These are phyloP conservation scores for Yamadazyma philogaea DNA, from an alignment of 805 yeast genomes.

Conservation along the genomic window DNA sequence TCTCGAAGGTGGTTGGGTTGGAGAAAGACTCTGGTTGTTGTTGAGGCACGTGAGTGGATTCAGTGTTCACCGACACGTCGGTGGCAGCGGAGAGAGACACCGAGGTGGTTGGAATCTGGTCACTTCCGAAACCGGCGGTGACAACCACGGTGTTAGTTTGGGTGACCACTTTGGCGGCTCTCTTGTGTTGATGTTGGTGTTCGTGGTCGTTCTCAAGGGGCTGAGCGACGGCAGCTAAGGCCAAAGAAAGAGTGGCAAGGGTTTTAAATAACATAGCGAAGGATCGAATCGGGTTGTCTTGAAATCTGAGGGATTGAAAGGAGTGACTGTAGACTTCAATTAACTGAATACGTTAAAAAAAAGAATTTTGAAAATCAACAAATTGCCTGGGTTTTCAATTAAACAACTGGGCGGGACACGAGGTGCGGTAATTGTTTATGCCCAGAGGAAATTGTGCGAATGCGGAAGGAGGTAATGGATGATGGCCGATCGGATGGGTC, in stretches of 20 bases:
- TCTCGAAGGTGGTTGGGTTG: conserved; percentile 17
- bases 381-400: background rate
- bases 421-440: background rate
- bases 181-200: conserved; percentile 47
- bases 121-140: conserved; percentile 36
- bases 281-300: conserved; percentile 5
- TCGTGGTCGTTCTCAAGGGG: conserved; percentile 60
- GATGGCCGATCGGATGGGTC: no score
- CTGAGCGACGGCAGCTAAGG: conserved; percentile 51
- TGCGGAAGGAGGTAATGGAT: background rate
- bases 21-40: conserved; percentile 14
- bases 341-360: conserved; percentile 14
- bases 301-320: conserved; percentile 18
- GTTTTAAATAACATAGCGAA: conserved; percentile 46
- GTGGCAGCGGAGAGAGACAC: conserved; percentile 17
- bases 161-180: conserved; percentile 45
- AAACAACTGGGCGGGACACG: background rate
- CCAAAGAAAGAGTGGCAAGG: conserved; percentile 46
- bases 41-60: conserved; percentile 16
- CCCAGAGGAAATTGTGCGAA: background rate
- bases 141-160: conserved; percentile 35
- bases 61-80: conserved; percentile 15
- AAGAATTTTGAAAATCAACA: conserved; percentile 8
- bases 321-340: conserved; percentile 35
- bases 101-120: conserved; percentile 19